These are phyloP conservation scores for Clitoria ternatea DNA, from an alignment of 306 rosid species.

Conservation along the genomic window DNA sequence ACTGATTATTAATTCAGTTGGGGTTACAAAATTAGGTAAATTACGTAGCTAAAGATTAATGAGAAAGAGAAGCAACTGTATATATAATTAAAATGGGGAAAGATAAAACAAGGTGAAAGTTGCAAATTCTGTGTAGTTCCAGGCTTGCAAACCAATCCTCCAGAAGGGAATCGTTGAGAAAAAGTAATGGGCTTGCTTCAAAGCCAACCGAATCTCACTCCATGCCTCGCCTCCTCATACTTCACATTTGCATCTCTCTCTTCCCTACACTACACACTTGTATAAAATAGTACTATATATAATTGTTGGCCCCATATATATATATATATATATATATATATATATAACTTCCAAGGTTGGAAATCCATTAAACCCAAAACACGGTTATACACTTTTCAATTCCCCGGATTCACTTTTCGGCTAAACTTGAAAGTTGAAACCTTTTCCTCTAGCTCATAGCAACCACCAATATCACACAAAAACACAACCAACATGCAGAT, in stretches of 20 bases:
- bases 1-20: neutral
- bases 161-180: slow-evolving; percentile 80
- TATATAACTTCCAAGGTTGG: slow-evolving; percentile 57
- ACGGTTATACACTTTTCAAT: slow-evolving; percentile 29
- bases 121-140: slow-evolving; percentile 56
- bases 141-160: slow-evolving; percentile 92
- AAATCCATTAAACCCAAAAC: slow-evolving; percentile 44
- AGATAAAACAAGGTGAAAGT: slow-evolving; percentile 20
- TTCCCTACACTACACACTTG: neutral
- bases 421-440: slow-evolving; percentile 25
- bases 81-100: neutral
- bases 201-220: slow-evolving; percentile 98
- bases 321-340: slow-evolving; percentile 36
- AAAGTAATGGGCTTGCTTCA: slow-evolving; percentile 97
- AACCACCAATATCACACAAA: slow-evolving; percentile 18
- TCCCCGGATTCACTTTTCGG: slow-evolving; percentile 31
- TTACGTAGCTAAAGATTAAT: neutral
- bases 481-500: slow-evolving; percentile 30
- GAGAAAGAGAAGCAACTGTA: slow-evolving; percentile 24
- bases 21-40: slow-evolving; percentile 1
- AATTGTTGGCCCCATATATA: neutral
- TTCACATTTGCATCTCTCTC: slow-evolving; percentile 42
- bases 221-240: slow-evolving; percentile 67
- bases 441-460: slow-evolving; percentile 28
- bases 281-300: slow-evolving; percentile 7